phyloP scores from a whole-genome alignment of 225 moss, liverwort and hornwort genomes.

The Thuidium tamariscinum region DNA sequence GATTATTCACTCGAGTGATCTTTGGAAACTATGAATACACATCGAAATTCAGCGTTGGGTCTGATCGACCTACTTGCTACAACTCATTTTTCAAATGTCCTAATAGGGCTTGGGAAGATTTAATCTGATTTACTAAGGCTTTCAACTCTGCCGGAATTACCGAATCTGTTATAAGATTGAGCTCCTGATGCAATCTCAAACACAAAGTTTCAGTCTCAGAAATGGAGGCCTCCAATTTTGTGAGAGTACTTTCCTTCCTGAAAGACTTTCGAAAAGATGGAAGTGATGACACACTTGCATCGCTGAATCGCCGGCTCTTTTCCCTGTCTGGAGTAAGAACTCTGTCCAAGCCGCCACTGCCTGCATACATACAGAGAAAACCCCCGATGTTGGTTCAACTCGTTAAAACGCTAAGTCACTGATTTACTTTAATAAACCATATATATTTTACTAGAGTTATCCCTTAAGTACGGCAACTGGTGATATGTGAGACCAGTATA shows the following conservation, averaged over 20 bases:
- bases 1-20: not conserved
- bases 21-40: not conserved
- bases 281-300: conserved; percentile 26
- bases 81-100: conserved; percentile 42
- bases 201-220: conserved; percentile 56
- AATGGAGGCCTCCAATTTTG: conserved; percentile 63
- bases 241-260: conserved; percentile 39
- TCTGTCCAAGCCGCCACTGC: conserved; percentile 77
- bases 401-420: not conserved
- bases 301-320: conserved; percentile 32
- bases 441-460: not conserved
- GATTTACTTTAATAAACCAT: not conserved
- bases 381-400: not conserved
- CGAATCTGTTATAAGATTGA: conserved; percentile 10
- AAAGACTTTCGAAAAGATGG: conserved; percentile 24
- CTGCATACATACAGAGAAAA: conserved; percentile 25
- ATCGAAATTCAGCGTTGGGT: not conserved
- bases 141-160: conserved; percentile 13
- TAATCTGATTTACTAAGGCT: conserved; percentile 47
- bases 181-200: conserved; percentile 38
- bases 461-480: not conserved
- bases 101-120: conserved; percentile 44
- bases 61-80: not conserved
- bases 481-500: not conserved
- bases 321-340: conserved; percentile 68